Evolutionary conservation across 225 moss, liverwort and hornwort genomes (phyloP).

Genomic region (Sphagnum contortum): DNA sequence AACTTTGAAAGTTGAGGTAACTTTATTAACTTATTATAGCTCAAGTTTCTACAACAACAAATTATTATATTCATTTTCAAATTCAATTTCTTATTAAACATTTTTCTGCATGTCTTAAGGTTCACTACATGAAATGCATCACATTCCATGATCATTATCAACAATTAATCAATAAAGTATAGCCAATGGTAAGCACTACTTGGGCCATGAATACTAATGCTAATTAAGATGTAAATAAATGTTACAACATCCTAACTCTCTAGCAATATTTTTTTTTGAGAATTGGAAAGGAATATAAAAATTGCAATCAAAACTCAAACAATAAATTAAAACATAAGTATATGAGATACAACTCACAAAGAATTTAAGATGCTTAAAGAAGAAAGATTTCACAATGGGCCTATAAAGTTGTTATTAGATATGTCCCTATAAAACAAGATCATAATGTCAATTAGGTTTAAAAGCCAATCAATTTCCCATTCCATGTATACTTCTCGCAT

Average conservation of each 20-base stretch:
- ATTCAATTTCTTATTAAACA: conserved; percentile 5
- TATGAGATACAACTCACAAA: conserved; percentile 11
- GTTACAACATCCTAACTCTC: not conserved
- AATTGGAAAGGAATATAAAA: conserved; percentile 3
- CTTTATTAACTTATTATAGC: conserved; percentile 10
- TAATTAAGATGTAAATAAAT: not conserved
- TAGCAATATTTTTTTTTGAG: not conserved
- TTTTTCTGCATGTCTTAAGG: too few species aligned
- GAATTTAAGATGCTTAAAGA: conserved; percentile 6
- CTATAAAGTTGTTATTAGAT: conserved; percentile 18
- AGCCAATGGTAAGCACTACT: not conserved
- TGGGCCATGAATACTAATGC: conserved; percentile 6
- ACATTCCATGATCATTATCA: conserved; percentile 13
- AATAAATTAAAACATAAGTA: not conserved
- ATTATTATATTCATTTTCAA: conserved; percentile 5
- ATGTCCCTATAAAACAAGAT: conserved; percentile 18
- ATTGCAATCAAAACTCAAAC: not conserved
- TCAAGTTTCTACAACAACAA: conserved; percentile 22
- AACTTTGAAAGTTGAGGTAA: conserved; percentile 12
- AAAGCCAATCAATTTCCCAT: not conserved
- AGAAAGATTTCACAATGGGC: conserved; percentile 13
- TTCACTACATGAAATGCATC: not conserved
- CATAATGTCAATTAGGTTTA: not conserved
- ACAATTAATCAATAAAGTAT: not conserved
- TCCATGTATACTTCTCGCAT: not conserved